Evolutionary conservation across 306 rosid genomes (phyloP), one percentile per base, ranked within the genome.

Genomic region (Senna tora): DNA sequence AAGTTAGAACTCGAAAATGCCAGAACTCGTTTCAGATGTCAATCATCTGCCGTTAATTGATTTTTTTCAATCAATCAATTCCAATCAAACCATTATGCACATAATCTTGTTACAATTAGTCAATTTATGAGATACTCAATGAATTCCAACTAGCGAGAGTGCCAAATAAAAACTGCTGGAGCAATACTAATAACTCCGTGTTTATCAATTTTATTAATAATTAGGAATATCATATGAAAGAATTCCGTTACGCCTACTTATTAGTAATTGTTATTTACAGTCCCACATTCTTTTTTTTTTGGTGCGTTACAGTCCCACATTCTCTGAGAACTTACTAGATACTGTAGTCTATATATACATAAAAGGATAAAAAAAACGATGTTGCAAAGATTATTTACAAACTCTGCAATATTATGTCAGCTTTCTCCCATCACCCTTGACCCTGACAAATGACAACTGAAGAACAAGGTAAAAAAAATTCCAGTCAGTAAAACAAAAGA

Each of bases 251-350:
- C 7, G 72, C 65, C 33, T 33, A 9, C 62, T 67, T 54, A 49
- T 45, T 13, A 57, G 8, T 78, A 78, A 71, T 73, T 71, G 79
- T 74, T 78, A 78, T 75, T 74, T 71, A 83, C 77, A 79, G 47
- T 45, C 55, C 43, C 59, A 75, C 75, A 58, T n/a, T n/a, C n/a
- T n/a, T n/a, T n/a, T n/a, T n/a, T n/a, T n/a, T n/a, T n/a, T n/a
- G n/a, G n/a, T n/a, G n/a, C n/a, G n/a, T 74, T 71, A 83, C 77
- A 79, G 47, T 45, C 55, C 43, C 59, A 75, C 75, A 33, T 57
- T 71, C 38, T 30, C 38, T 30, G 54, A 54, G 12, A 17, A 16
- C 67, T 61, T 28, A 6, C 22, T 60, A 62, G 22, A 62, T 56
- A 32, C 36, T 19, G n/a, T 28, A 36, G 10, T 43, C 32, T 69